These are phyloP conservation scores for Gnaphalium uliginosum DNA, from an alignment of 129 eudicot genomes.

Conservation along the genomic window DNA sequence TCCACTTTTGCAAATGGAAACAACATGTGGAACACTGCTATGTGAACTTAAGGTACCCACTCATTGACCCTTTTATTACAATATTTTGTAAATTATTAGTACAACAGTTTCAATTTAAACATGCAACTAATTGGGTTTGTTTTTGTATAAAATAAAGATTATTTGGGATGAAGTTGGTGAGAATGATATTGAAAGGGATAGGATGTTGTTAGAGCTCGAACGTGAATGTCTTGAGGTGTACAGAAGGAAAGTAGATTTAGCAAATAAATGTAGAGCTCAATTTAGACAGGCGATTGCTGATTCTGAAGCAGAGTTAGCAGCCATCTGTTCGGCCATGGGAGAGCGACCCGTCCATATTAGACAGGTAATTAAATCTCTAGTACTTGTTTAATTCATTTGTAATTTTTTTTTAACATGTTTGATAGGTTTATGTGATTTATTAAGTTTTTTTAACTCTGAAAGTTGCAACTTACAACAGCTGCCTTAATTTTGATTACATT, in stretches of 20 bases:
- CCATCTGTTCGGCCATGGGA: slow-evolving; percentile 88
- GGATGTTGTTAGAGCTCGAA: slow-evolving; percentile 84
- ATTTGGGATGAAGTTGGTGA: slow-evolving; percentile 99
- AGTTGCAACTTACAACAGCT: background rate
- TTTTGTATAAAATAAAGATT: slow-evolving; percentile 37
- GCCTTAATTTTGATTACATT: background rate
- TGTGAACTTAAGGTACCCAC: slow-evolving; percentile 71
- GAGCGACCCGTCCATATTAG: slow-evolving; percentile 88
- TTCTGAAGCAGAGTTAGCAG: slow-evolving; percentile 91
- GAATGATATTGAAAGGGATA: slow-evolving; percentile 53
- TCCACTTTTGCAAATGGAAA: slow-evolving; percentile 61
- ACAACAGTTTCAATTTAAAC: background rate
- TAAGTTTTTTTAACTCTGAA: too few relatives aligned
- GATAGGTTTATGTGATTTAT: background rate
- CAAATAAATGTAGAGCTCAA: slow-evolving; percentile 77
- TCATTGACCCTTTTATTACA: background rate
- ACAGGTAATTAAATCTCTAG: slow-evolving; percentile 41
- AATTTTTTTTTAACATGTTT: too few relatives aligned
- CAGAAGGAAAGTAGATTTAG: slow-evolving; percentile 84
- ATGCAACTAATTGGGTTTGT: slow-evolving; percentile 1
- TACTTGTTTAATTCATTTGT: background rate
- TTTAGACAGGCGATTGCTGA: slow-evolving; percentile 83
- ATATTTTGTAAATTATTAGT: background rate
- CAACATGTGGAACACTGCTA: slow-evolving; percentile 80
- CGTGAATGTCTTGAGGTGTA: slow-evolving; percentile 84